A percentile compares a stretch with the other conserved stretches of the same genome.
phyloP scores from a whole-genome alignment of 371 early-diverging fungal genomes.

The Mortierella sp. region DNA sequence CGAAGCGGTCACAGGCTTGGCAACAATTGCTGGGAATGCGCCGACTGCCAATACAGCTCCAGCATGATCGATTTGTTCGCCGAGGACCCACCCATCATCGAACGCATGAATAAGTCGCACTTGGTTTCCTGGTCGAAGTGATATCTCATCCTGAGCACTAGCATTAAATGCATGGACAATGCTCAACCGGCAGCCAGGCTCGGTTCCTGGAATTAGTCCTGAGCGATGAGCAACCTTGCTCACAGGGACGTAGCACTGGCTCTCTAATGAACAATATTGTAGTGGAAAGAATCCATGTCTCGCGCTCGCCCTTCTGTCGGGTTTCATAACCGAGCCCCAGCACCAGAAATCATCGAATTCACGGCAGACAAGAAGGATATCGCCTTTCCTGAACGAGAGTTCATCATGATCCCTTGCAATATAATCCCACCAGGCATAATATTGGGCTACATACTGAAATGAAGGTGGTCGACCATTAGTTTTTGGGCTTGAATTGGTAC shows the following conservation, averaged over 20 bases:
- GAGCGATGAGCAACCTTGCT: conserved; percentile 26
- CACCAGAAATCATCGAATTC: conserved; percentile 56
- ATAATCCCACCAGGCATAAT: conserved; percentile 56
- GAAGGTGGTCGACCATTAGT: conserved; percentile 37
- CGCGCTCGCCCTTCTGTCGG: conserved; percentile 43
- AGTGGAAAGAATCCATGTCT: conserved; percentile 53
- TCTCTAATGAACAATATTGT: conserved; percentile 48
- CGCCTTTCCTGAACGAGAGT: conserved; percentile 52
- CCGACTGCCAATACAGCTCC: conserved; percentile 35
- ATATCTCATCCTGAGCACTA: conserved; percentile 33
- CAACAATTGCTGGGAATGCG: conserved; percentile 29
- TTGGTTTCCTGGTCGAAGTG: conserved; percentile 51
- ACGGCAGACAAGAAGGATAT: conserved; percentile 39
- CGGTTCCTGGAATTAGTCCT: conserved; percentile 27
- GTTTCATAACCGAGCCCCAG: conserved; percentile 47
- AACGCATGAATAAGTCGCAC: conserved; percentile 50
- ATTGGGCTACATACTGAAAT: conserved; percentile 50
- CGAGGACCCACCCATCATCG: conserved; percentile 53
- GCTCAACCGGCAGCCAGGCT: conserved; percentile 40
- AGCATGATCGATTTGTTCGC: conserved; percentile 52
- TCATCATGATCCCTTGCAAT: conserved; percentile 53
- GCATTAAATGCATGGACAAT: conserved; percentile 45
- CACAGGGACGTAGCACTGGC: conserved; percentile 44
- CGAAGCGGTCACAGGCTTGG: conserved; percentile 38
- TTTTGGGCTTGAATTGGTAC: conserved; percentile 30